phyloP scores from a whole-genome alignment of 108 stramenopile species.

The Cylindrotheca closterium region DNA sequence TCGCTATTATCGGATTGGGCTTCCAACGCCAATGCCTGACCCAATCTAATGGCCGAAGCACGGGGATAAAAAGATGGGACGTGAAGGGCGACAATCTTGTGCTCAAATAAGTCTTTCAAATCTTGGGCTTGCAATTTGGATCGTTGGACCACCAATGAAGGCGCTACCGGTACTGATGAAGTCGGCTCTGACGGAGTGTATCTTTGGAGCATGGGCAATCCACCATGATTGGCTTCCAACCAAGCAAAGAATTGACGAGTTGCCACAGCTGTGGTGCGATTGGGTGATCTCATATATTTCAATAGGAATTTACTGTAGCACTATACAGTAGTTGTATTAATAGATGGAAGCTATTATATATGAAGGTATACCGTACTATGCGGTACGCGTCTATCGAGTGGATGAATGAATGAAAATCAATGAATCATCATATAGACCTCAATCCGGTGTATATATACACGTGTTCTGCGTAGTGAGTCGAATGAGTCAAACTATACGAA shows the following conservation, averaged over 20 bases:
- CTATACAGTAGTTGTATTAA: no score
- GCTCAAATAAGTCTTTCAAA: constrained; percentile 42
- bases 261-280: constrained; percentile 11
- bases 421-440: no score
- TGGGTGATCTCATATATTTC: constrained; percentile 1
- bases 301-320: no score
- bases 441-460: no score
- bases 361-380: no score
- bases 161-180: no score
- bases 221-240: constrained; percentile 49
- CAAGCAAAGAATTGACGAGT: constrained; percentile 42
- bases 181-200: background rate
- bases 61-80: constrained; percentile 61
- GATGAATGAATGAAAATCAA: no score
- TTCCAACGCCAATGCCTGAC: constrained; percentile 49
- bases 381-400: no score
- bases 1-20: no score
- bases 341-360: no score
- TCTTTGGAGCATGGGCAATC: constrained; percentile 25
- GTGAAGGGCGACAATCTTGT: constrained; percentile 69
- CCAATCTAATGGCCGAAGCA: constrained; percentile 45
- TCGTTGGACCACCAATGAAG: constrained; percentile 23
- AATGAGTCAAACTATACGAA: no score
- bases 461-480: no score
- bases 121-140: constrained; percentile 15